A percentile compares a stretch with the other conserved stretches of the same genome.
phyloP scores from a whole-genome alignment of 306 rosid genomes.

The Mimosa bimucronata region DNA sequence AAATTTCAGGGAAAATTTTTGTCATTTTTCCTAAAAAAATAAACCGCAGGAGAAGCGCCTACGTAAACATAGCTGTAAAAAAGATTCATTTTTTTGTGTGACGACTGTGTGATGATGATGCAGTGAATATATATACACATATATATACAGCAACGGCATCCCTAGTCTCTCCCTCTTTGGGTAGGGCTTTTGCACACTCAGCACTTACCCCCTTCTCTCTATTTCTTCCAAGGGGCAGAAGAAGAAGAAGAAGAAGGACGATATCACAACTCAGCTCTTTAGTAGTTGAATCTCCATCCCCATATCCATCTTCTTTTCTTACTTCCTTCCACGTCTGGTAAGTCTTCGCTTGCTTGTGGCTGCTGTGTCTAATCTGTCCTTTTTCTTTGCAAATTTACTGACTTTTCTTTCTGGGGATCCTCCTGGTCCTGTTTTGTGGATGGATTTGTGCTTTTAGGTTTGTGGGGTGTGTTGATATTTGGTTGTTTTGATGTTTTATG shows the following conservation, averaged over 20 bases:
- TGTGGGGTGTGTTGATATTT: not conserved
- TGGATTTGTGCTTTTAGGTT: not conserved
- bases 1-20: too few relatives aligned
- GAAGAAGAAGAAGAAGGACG: not conserved
- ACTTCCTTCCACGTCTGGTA: constrained; percentile 15
- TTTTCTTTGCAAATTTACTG: not conserved
- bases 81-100: constrained; percentile 4
- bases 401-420: not conserved
- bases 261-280: not conserved
- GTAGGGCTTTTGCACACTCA: constrained; percentile 46
- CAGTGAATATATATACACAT: constrained; percentile 4
- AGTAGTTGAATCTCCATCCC: constrained; percentile 36
- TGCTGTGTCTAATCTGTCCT: not conserved
- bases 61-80: constrained; percentile 20
- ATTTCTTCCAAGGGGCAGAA: not conserved
- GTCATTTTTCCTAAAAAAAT: not conserved
- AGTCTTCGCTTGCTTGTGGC: not conserved
- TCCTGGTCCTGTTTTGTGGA: not conserved
- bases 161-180: constrained; percentile 1
- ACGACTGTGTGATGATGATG: not conserved
- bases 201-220: constrained; percentile 1
- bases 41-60: not conserved
- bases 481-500: not conserved
- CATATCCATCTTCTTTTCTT: not conserved
- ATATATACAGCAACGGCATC: constrained; percentile 10